These are phyloP conservation scores for Rubroboletus pulcherrimus DNA, from an alignment of 768 basidiomycete genomes.

Conservation along the genomic window DNA sequence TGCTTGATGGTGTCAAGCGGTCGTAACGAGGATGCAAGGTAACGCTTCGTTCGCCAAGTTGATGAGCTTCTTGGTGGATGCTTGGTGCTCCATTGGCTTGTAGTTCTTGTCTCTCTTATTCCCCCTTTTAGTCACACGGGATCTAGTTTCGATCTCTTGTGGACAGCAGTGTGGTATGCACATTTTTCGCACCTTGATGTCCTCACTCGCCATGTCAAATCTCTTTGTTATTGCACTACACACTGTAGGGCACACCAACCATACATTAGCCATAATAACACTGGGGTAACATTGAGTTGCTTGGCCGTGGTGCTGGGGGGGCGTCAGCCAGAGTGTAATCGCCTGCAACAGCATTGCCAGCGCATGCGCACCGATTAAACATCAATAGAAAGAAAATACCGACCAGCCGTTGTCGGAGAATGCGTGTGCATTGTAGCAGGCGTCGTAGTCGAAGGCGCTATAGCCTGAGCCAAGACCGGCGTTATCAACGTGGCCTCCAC, in stretches of 20 bases:
- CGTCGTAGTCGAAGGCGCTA: too few species aligned
- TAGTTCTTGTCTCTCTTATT: background rate
- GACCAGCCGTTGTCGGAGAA: too few species aligned
- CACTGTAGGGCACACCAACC: background rate
- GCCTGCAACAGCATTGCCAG: too few species aligned
- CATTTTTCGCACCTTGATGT: background rate
- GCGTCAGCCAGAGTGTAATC: too few species aligned
- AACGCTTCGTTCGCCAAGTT: background rate
- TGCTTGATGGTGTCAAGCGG: conserved; percentile 14
- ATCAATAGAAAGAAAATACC: too few species aligned
- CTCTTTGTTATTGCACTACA: background rate
- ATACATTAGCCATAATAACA: background rate
- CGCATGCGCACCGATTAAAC: too few species aligned
- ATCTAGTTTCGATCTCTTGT: background rate
- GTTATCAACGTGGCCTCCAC: background rate
- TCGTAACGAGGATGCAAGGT: background rate
- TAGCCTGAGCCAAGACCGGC: background rate
- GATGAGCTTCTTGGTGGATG: background rate
- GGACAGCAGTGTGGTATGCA: background rate
- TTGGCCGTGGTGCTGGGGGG: conserved; percentile 4
- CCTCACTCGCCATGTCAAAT: background rate
- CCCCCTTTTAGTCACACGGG: background rate
- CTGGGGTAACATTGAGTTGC: too few species aligned
- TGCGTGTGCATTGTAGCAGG: too few species aligned
- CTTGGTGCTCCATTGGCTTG: background rate